A percentile compares a stretch with the other conserved stretches of the same genome.
phyloP scores from a whole-genome alignment of 106 monocot genomes.

The Cymbidium sinense region DNA sequence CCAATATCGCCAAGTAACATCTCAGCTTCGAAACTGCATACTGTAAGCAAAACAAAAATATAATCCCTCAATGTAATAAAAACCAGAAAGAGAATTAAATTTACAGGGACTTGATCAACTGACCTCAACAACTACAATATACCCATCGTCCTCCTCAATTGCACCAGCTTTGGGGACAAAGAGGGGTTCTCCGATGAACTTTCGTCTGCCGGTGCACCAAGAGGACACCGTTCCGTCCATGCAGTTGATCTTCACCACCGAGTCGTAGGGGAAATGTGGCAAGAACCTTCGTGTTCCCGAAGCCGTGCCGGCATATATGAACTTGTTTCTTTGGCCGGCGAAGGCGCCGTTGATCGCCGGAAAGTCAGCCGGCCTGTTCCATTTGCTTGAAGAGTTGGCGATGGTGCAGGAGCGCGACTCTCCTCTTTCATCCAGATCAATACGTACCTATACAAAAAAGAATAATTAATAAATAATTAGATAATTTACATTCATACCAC shows the following conservation, averaged over 20 bases:
- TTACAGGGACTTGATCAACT: neutral
- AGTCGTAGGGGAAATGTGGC: slow-evolving; percentile 80
- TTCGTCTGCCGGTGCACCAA: slow-evolving; percentile 53
- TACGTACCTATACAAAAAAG: slow-evolving; percentile 27
- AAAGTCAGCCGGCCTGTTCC: slow-evolving; percentile 65
- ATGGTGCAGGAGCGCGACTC: slow-evolving; percentile 17
- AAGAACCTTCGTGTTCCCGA: slow-evolving; percentile 41
- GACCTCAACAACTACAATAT: slow-evolving; percentile 75
- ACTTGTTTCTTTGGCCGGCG: slow-evolving; percentile 38
- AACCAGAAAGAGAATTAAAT: neutral
- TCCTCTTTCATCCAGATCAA: slow-evolving; percentile 41
- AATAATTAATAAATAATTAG: neutral
- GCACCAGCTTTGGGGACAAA: slow-evolving; percentile 39
- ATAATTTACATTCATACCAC: too few relatives aligned
- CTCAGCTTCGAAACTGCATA: slow-evolving; percentile 66
- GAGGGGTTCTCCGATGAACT: slow-evolving; percentile 76
- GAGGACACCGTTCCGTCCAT: slow-evolving; percentile 25
- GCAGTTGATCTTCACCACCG: slow-evolving; percentile 49
- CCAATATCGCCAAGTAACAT: slow-evolving; percentile 74
- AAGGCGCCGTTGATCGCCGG: slow-evolving; percentile 61
- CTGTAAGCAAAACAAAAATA: slow-evolving; percentile 27
- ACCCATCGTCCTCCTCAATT: slow-evolving; percentile 78
- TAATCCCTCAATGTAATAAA: too few relatives aligned
- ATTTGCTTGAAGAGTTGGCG: slow-evolving; percentile 20
- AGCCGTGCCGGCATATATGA: slow-evolving; percentile 44